Percentiles rank a stretch among this genome's conserved stretches.
phyloP scores from a whole-genome alignment of 306 rosid species.

The Luffa acutangula region DNA sequence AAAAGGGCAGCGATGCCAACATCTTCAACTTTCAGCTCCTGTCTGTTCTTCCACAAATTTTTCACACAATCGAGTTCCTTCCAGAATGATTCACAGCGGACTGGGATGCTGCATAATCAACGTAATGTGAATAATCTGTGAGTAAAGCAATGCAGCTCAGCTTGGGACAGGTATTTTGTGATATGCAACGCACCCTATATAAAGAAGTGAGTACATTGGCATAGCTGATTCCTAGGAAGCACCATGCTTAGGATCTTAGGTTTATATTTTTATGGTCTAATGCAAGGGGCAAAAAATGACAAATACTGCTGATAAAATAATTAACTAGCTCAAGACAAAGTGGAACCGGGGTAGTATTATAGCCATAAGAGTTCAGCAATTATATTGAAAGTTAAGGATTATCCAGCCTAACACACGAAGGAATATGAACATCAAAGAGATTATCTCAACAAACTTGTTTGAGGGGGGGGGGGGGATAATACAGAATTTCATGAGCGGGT shows the following conservation, averaged over 20 bases:
- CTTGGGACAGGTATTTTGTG: background rate
- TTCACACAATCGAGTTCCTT: constrained; percentile 60
- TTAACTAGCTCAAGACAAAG: background rate
- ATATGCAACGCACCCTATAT: background rate
- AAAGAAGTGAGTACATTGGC: background rate
- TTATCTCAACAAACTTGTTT: background rate
- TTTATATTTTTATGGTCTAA: background rate
- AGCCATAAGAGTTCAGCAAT: background rate
- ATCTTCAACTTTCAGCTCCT: constrained; percentile 59
- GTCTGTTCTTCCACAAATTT: constrained; percentile 52
- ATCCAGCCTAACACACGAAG: background rate
- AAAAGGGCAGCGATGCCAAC: constrained; percentile 57
- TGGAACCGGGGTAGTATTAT: background rate
- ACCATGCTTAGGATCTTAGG: background rate
- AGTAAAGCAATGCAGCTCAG: background rate
- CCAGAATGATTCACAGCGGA: constrained; percentile 46
- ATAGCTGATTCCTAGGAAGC: background rate
- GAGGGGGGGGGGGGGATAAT: background rate
- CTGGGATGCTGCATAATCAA: constrained; percentile 42
- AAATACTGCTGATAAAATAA: background rate
- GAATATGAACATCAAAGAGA: background rate
- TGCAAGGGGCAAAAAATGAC: background rate
- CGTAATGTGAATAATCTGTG: background rate
- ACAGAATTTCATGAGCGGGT: background rate
- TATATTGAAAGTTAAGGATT: background rate